Conservation (phyloP, 192 early-diverging fungal species). For the Mortierella hygrophila region DNA sequence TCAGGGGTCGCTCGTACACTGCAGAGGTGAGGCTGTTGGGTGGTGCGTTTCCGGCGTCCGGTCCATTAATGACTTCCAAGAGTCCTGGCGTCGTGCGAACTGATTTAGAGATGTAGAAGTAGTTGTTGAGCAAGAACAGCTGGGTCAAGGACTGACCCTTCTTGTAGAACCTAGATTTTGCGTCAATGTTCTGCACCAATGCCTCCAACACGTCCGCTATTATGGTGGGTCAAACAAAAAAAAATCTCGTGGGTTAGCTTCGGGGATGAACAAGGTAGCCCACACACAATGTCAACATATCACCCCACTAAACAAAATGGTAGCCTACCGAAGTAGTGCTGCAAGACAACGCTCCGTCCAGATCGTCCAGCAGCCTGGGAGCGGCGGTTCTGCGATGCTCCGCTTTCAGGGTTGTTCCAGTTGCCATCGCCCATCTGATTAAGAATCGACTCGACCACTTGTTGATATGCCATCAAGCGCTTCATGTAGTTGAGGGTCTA, state of each 20-base stretch:
- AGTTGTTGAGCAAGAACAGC: slow-evolving; percentile 90
- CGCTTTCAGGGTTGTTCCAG: slow-evolving; percentile 62
- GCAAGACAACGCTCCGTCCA: slow-evolving; percentile 35
- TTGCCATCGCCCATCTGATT: slow-evolving; percentile 66
- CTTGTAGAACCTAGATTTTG: slow-evolving; percentile 80
- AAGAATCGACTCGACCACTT: slow-evolving; percentile 69
- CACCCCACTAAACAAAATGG: not conserved
- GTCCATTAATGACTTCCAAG: slow-evolving; percentile 42
- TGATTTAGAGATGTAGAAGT: slow-evolving; percentile 77
- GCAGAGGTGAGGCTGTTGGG: slow-evolving; percentile 15
- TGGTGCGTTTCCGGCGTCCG: slow-evolving; percentile 9
- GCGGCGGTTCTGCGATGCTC: slow-evolving; percentile 45
- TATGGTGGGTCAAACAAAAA: not conserved
- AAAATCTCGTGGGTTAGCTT: not conserved
- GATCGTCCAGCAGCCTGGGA: slow-evolving; percentile 32
- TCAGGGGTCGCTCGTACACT: slow-evolving; percentile 44
- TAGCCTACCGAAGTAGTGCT: slow-evolving; percentile 53
- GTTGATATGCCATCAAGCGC: slow-evolving; percentile 65
- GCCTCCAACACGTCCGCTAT: slow-evolving; percentile 69
- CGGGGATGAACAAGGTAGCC: not conserved
- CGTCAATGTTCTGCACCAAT: slow-evolving; percentile 71
- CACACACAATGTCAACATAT: not conserved
- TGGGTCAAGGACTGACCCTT: slow-evolving; percentile 68
- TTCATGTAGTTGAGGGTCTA: slow-evolving; percentile 76
- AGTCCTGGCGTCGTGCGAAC: slow-evolving; percentile 61